Evolutionary conservation across 257 asterid genomes (phyloP).

Genomic region (Anisodus tanguticus): DNA sequence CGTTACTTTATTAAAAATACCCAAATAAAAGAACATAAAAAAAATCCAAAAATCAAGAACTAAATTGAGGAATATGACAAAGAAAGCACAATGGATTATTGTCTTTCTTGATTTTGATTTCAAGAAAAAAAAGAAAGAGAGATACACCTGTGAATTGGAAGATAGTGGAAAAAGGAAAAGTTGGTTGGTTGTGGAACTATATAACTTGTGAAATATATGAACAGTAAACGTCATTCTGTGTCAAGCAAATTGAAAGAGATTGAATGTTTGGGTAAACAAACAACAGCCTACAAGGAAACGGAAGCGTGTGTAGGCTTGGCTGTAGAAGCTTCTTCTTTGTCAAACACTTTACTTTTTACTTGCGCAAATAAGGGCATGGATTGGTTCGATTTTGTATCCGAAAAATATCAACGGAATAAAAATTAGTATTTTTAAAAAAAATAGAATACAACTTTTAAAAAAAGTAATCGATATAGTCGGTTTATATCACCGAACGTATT

Average conservation of each 20-base stretch:
- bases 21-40: not conserved
- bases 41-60: not conserved
- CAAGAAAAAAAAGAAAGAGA: not conserved
- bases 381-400: too few species aligned
- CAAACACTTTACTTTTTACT: not conserved
- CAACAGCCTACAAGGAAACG: slow-evolving; percentile 25
- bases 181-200: not conserved
- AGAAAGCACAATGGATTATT: not conserved
- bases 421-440: too few species aligned
- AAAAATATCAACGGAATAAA: too few species aligned
- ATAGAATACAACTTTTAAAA: too few species aligned
- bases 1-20: not conserved
- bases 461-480: too few species aligned
- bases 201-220: not conserved
- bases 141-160: slow-evolving; percentile 17
- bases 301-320: slow-evolving; percentile 15
- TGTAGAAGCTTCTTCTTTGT: slow-evolving; percentile 9
- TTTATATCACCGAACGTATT: too few species aligned
- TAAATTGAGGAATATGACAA: not conserved
- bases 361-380: not conserved
- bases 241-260: too few species aligned
- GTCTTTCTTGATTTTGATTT: not conserved
- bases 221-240: not conserved
- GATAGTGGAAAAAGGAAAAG: not conserved
- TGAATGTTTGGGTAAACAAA: slow-evolving; percentile 30